Base-by-base conservation (phyloP, 352 stramenopile species). In the Labyrinthula sp. region DNA sequence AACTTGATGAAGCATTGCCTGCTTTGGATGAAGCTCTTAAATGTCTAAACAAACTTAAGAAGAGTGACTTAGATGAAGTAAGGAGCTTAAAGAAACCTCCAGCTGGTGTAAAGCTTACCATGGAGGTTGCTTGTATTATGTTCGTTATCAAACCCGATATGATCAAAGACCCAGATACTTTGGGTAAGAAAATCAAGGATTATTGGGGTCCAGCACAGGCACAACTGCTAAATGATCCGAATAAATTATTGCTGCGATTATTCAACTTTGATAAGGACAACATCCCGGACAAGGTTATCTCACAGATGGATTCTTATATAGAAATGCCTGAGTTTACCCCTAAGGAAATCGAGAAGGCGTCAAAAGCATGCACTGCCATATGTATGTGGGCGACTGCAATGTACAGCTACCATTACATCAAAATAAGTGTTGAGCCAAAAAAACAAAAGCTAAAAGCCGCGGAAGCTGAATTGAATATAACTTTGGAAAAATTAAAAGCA, bases 231-330 rank as follows among this genome's bases (percentile, higher is more conserved):
- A 82, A 66, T 24, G 79, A 94, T 46, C 76, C 82, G 24, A 63
- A 75, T 30, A 41, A 45, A 0, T 93, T 94, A 47, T 48, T 94
- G 1, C 65, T 83, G 52, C 85, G 87, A 30, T 57, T 94, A 6
- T 66, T 87, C 21, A 77, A 90, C 43, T 94, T 91, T 52, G 82
- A 94, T 60, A 92, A 92, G 56, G 83, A 94, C 61, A 85, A 91
- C 58, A 94, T 94, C 46, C 50, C 17, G 54, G 70, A 60, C 60
- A 3, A 61, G 60, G 77, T 83, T 1, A 85, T 93, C 54, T 67
- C 77, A 2, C 88, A 92, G 57, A 71, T 93, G 10, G 50, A 61
- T 0, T 65, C 65, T 17, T 91, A 82, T 48, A 54, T 77, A 1
- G 58, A 65, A 22, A 89, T 89, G 35, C 71, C 79, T 0, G 74